Conservation (phyloP, 1,139 yeast species). For the Kazachstania sp. region DNA sequence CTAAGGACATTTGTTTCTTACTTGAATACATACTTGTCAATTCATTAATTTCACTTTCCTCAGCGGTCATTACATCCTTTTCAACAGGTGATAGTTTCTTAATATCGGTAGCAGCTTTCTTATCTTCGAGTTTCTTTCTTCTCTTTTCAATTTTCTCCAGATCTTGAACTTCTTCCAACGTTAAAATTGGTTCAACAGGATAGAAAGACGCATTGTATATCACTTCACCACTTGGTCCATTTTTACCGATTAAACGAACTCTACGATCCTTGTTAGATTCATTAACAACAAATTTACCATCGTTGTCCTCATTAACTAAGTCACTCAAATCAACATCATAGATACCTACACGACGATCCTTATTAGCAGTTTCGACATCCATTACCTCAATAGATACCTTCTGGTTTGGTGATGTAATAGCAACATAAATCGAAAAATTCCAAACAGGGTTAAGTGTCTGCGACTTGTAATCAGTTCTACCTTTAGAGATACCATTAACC, state of each 20-base stretch:
- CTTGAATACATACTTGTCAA: slow-evolving; percentile 35
- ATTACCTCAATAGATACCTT: slow-evolving; percentile 76
- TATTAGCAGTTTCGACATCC: slow-evolving; percentile 73
- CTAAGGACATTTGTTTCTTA: slow-evolving; percentile 53
- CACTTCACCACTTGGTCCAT: slow-evolving; percentile 75
- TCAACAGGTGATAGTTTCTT: slow-evolving; percentile 26
- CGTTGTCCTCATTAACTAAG: slow-evolving; percentile 54
- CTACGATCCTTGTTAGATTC: slow-evolving; percentile 49
- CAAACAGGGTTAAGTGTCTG: slow-evolving; percentile 73
- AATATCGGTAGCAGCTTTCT: slow-evolving; percentile 23
- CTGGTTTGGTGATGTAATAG: slow-evolving; percentile 75
- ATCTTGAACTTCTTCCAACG: slow-evolving; percentile 62
- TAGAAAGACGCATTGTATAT: slow-evolving; percentile 69
- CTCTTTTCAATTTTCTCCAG: slow-evolving; percentile 39
- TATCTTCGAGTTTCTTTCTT: slow-evolving; percentile 29
- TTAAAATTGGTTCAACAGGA: slow-evolving; percentile 70
- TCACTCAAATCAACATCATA: slow-evolving; percentile 62
- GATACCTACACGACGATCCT: slow-evolving; percentile 81
- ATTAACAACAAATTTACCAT: slow-evolving; percentile 52
- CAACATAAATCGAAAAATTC: slow-evolving; percentile 74
- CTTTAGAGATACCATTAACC: slow-evolving; percentile 67
- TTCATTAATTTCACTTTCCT: slow-evolving; percentile 32
- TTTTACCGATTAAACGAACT: slow-evolving; percentile 52
- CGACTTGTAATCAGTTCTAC: slow-evolving; percentile 65
- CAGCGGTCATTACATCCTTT: slow-evolving; percentile 23